Conservation (phyloP, 768 basidiomycete species). For the Cubamyces sp. region DNA sequence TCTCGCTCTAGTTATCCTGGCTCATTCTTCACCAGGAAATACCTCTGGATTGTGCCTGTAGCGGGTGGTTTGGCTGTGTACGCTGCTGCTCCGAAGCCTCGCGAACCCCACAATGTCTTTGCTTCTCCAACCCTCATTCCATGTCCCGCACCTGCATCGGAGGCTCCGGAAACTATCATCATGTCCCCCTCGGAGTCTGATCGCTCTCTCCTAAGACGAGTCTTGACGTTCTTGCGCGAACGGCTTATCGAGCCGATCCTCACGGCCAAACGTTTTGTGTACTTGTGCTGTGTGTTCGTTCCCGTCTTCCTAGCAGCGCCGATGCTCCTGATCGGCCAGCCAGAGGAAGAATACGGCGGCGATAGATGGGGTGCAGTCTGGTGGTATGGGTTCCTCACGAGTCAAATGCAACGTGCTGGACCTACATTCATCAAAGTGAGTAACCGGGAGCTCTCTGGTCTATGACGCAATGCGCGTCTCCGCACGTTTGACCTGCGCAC, state of each 20-base stretch:
- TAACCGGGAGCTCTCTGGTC: background rate
- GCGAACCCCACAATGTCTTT: conserved; percentile 47
- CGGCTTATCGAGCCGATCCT: conserved; percentile 84
- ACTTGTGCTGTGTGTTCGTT: conserved; percentile 80
- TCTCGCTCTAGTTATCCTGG: conserved; percentile 37
- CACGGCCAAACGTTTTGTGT: conserved; percentile 81
- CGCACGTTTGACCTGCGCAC: too few relatives aligned
- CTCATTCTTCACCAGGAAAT: conserved; percentile 35
- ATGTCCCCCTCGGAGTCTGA: conserved; percentile 70
- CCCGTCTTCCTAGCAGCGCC: conserved; percentile 86
- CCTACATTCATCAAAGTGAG: conserved; percentile 95
- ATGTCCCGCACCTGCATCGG: conserved; percentile 34
- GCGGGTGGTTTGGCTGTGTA: conserved; percentile 58
- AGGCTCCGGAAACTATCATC: conserved; percentile 43
- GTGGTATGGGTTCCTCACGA: conserved; percentile 94
- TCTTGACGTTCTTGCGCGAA: conserved; percentile 53
- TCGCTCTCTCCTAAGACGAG: conserved; percentile 47
- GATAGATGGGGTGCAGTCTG: conserved; percentile 93
- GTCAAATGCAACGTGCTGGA: conserved; percentile 91
- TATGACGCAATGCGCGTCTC: too few relatives aligned
- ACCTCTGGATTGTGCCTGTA: conserved; percentile 60
- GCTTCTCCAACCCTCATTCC: conserved; percentile 54
- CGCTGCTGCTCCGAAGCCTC: conserved; percentile 47
- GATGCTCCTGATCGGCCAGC: conserved; percentile 75
- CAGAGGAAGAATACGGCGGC: conserved; percentile 57